These are phyloP conservation scores for Skeletonema menzelii DNA, from an alignment of 108 stramenopile species.

Conservation along the genomic window DNA sequence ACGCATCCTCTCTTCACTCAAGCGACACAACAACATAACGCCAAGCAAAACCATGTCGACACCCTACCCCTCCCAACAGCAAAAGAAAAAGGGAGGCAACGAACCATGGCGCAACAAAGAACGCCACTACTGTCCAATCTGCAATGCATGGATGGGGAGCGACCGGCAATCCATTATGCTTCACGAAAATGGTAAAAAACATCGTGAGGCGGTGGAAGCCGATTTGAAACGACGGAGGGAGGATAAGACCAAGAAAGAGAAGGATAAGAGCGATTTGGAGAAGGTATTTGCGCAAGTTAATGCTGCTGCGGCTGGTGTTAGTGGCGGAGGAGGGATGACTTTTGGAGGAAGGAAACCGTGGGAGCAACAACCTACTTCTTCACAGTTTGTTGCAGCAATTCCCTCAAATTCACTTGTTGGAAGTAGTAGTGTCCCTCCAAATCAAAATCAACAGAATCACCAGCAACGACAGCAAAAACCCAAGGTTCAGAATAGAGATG, in stretches of 20 bases:
- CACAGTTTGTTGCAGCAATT: background rate
- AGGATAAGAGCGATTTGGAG: constrained; percentile 55
- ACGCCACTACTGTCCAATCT: constrained; percentile 82
- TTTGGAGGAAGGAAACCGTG: background rate
- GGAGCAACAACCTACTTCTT: background rate
- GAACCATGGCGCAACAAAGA: constrained; percentile 68
- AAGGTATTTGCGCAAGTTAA: constrained; percentile 55
- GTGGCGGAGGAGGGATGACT: constrained; percentile 11
- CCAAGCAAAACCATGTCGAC: background rate
- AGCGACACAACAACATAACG: background rate
- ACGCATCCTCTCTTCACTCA: too few relatives aligned
- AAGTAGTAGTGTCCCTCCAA: background rate
- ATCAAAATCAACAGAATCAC: background rate
- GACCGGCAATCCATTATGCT: constrained; percentile 79
- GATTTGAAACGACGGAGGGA: constrained; percentile 51
- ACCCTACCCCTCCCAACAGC: background rate
- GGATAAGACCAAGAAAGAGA: constrained; percentile 60
- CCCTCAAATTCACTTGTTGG: background rate
- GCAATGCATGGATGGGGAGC: constrained; percentile 85
- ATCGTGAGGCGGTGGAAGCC: constrained; percentile 68
- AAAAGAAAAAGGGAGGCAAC: constrained; percentile 35
- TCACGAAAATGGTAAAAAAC: constrained; percentile 90
- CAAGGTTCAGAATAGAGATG: background rate
- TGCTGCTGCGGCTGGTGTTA: constrained; percentile 43
- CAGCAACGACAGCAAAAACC: background rate